Conservation (phyloP, 2,329 filamentous ascomycete genomes). For the Neonectria ditissima region DNA sequence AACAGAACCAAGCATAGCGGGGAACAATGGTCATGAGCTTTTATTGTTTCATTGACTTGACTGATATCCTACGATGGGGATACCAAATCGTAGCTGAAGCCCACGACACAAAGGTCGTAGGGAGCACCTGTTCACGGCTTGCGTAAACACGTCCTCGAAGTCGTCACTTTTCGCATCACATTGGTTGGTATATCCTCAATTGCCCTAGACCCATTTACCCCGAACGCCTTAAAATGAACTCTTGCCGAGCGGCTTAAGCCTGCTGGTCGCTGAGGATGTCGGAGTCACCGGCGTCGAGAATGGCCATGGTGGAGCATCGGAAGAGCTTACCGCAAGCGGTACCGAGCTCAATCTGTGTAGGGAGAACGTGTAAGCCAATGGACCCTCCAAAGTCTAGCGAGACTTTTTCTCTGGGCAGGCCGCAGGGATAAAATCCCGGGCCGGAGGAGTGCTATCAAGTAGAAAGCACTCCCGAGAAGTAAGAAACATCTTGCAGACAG, state of each 20-base stretch:
- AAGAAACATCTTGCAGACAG: conserved; percentile 36
- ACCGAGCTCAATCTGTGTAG: conserved; percentile 90
- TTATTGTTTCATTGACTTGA: conserved; percentile 52
- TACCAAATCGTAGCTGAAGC: conserved; percentile 41
- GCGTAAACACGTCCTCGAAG: conserved; percentile 39
- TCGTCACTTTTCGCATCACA: conserved; percentile 50
- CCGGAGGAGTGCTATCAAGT: conserved; percentile 39
- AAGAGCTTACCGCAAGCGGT: conserved; percentile 99
- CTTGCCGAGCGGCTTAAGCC: conserved; percentile 60
- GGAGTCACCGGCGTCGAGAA: conserved; percentile 97
- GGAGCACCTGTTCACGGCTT: conserved; percentile 34
- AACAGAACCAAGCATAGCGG: conserved; percentile 34
- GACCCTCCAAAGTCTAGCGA: conserved; percentile 89
- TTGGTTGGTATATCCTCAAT: conserved; percentile 54
- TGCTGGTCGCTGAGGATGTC: conserved; percentile 90
- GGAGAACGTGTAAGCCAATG: conserved; percentile 67
- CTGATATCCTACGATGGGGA: conserved; percentile 34
- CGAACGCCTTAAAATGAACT: conserved; percentile 58
- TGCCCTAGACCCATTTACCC: conserved; percentile 54
- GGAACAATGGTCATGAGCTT: conserved; percentile 52
- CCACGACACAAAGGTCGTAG: conserved; percentile 43
- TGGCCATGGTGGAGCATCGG: conserved; percentile 96
- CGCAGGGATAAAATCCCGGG: conserved; percentile 47
- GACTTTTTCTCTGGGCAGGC: conserved; percentile 93
- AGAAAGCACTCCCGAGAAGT: conserved; percentile 41